Evolutionary conservation across 495 filamentous ascomycete species (phyloP), one percentile per base, ranked within the genome.

Genomic region (Ramalina intermedia): DNA sequence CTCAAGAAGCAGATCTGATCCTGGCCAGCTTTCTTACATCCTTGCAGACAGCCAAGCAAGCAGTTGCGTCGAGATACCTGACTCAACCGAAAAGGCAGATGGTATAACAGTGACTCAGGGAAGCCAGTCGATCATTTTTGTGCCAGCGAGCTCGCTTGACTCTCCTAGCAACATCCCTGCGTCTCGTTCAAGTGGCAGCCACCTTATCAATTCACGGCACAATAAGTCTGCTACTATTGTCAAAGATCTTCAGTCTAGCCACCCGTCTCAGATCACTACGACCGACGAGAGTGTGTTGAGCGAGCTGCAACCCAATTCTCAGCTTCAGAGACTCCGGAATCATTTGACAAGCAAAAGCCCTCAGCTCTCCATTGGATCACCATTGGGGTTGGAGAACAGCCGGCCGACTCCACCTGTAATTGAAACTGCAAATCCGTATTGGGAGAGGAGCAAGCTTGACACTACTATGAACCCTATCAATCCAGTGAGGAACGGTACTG

Each of bases 191-290:
- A 13, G 29, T 11, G 29, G 29, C 7, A 33, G 12, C 29, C 29
- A 13, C 29, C 29, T 33, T 33, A 33, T 8, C 3, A 3, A 13
- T 33, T 33, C 29, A 33, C 29, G 29, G 29, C 29, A 33, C 29
- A 13, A 11, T 11, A 33, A 7, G 29, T 33, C 29, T 33, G 7
- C 8, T 33, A 3, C 29, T 2, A 33, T 33, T 33, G 29, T 33
- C 29, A 13, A 33, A 33, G 7, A 33, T 33, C 7, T 11, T 9
- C 29, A 47, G 8, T 35, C 33, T 9, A 46, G 26, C 16, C 52
- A 50, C 39, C 52, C 37, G 2, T 56, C 46, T 37, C 54, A 49
- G 49, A 41, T 46, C 6, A 56, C 49, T 39, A 52, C 54, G 11
- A 43, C 54, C 23, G 54, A 53, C 46, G 50, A 56, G 14, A 48